These are phyloP conservation scores for Paratinospora sagittata DNA, from an alignment of 164 flowering plant genomes.

Conservation along the genomic window DNA sequence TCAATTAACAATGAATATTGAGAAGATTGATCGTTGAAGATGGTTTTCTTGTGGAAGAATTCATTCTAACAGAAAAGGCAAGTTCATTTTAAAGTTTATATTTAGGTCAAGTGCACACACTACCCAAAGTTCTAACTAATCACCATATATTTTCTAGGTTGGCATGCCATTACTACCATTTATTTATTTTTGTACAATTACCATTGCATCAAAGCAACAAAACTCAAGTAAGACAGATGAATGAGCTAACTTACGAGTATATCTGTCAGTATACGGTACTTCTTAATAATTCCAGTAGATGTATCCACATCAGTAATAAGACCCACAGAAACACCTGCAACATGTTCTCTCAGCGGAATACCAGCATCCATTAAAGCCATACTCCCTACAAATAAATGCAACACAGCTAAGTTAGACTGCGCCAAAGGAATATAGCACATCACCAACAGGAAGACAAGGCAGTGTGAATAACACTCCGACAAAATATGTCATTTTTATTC, in stretches of 20 bases:
- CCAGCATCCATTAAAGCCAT: constrained; percentile 99
- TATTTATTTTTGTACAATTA: not conserved
- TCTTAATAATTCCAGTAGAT: constrained; percentile 56
- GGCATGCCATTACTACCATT: not conserved
- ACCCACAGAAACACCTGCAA: constrained; percentile 96
- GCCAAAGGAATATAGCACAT: not conserved
- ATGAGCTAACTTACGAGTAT: constrained; percentile 58
- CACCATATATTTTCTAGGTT: not conserved
- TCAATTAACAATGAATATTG: not conserved
- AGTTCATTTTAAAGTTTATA: not conserved
- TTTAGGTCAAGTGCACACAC: not conserved
- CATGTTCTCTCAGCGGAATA: constrained; percentile 78
- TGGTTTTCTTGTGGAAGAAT: not conserved
- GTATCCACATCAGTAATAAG: constrained; percentile 85
- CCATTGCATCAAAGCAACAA: not conserved
- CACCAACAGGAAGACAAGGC: not conserved
- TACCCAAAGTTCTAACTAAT: not conserved
- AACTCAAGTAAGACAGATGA: not conserved
- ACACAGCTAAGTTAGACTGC: not conserved
- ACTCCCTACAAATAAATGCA: constrained; percentile 49
- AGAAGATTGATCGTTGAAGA: not conserved
- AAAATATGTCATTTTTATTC: too few species aligned
- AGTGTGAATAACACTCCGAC: too few species aligned
- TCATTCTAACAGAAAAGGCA: not conserved
- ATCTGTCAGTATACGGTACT: constrained; percentile 87